Evolutionary conservation across 441 rosid species (phyloP).

Genomic region (Rhodomyrtus psidioides): DNA sequence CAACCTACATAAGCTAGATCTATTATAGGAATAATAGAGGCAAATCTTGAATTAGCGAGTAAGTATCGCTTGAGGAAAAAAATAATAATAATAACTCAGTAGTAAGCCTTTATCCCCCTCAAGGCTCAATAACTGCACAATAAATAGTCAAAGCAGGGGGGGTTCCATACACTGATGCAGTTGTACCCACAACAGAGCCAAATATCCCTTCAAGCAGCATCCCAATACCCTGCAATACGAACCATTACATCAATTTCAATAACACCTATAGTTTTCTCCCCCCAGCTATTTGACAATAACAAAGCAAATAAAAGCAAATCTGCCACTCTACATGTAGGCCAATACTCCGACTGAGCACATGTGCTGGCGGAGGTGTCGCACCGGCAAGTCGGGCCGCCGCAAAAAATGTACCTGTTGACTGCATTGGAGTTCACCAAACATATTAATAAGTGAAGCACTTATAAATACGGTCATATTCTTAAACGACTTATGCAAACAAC

Average conservation of each 20-base stretch:
- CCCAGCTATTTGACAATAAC: background rate
- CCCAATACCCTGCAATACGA: slow-evolving; percentile 54
- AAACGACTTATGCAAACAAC: background rate
- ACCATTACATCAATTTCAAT: background rate
- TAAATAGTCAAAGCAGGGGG: background rate
- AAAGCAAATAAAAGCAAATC: background rate
- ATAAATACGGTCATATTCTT: background rate
- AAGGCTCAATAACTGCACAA: background rate
- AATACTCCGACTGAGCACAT: slow-evolving; percentile 74
- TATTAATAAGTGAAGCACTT: background rate
- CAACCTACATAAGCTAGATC: background rate
- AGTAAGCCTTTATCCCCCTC: background rate
- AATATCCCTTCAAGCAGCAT: slow-evolving; percentile 79
- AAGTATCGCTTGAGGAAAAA: background rate
- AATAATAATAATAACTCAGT: background rate
- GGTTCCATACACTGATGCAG: slow-evolving; percentile 82
- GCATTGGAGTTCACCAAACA: slow-evolving; percentile 11
- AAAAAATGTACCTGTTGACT: slow-evolving; percentile 78
- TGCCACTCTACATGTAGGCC: slow-evolving; percentile 62
- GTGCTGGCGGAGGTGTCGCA: slow-evolving; percentile 90
- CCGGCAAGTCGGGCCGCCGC: slow-evolving; percentile 90
- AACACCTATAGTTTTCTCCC: background rate
- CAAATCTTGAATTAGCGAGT: background rate
- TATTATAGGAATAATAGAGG: background rate
- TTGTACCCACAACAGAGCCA: slow-evolving; percentile 73